Evolutionary conservation across 306 rosid species (phyloP).

Genomic region (Arachis hypogaea): DNA sequence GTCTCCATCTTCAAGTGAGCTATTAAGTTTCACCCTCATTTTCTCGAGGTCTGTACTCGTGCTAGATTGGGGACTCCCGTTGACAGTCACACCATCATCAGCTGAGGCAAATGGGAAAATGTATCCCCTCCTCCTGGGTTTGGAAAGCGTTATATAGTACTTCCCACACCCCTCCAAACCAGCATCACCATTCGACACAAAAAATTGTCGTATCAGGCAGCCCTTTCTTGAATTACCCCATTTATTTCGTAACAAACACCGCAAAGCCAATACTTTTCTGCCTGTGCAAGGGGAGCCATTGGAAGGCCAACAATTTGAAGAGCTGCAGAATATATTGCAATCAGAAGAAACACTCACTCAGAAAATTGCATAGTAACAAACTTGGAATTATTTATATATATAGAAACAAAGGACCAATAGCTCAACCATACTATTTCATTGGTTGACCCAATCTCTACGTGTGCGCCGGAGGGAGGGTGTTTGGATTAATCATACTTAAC

Average conservation of each 20-base stretch:
- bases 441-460: neutral
- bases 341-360: conserved; percentile 24
- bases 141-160: conserved; percentile 47
- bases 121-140: conserved; percentile 47
- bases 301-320: conserved; percentile 42
- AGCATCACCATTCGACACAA: conserved; percentile 44
- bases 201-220: conserved; percentile 52
- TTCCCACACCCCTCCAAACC: conserved; percentile 48
- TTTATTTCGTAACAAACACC: conserved; percentile 50
- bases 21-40: conserved; percentile 67
- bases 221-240: conserved; percentile 75
- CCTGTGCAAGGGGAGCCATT: conserved; percentile 43
- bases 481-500: no score
- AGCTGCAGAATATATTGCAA: conserved; percentile 40
- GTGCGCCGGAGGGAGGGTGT: neutral
- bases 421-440: conserved; percentile 15
- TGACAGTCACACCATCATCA: conserved; percentile 81
- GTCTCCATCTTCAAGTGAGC: conserved; percentile 69
- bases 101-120: conserved; percentile 59
- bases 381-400: no score
- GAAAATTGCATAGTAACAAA: neutral
- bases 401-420: conserved; percentile 15
- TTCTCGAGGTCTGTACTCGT: conserved; percentile 67
- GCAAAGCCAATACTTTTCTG: conserved; percentile 53
- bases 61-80: conserved; percentile 76